Conservation (phyloP, 495 filamentous ascomycete genomes). For the Aspergillus indologenus region DNA sequence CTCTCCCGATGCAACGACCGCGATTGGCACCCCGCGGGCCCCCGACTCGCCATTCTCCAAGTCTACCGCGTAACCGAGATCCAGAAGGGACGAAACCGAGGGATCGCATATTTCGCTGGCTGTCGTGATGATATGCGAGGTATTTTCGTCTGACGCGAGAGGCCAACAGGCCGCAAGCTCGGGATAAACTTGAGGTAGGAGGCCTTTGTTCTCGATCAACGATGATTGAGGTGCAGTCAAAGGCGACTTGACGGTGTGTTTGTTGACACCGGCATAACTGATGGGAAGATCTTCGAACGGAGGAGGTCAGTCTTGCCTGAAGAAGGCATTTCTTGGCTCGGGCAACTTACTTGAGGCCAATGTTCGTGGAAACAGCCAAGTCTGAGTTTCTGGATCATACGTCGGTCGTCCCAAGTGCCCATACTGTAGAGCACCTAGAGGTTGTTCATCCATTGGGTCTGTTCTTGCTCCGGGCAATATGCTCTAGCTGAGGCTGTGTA, state of each 20-base stretch:
- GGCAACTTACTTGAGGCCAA: slow-evolving; percentile 26
- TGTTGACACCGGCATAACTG: slow-evolving; percentile 34
- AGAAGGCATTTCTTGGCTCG: neutral
- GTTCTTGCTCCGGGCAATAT: slow-evolving; percentile 34
- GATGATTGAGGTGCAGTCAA: slow-evolving; percentile 14
- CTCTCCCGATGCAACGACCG: slow-evolving; percentile 41
- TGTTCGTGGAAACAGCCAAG: slow-evolving; percentile 56
- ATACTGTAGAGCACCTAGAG: slow-evolving; percentile 56
- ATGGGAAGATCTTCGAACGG: slow-evolving; percentile 24
- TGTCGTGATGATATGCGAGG: slow-evolving; percentile 30
- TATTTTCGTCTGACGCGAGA: slow-evolving; percentile 28
- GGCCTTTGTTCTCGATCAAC: slow-evolving; percentile 17
- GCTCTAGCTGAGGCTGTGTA: slow-evolving; percentile 22
- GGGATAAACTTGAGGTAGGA: slow-evolving; percentile 32
- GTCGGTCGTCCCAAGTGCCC: slow-evolving; percentile 60
- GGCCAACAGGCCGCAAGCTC: slow-evolving; percentile 38
- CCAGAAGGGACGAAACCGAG: slow-evolving; percentile 37
- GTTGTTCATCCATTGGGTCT: slow-evolving; percentile 61
- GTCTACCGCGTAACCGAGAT: slow-evolving; percentile 41
- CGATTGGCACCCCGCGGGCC: slow-evolving; percentile 39
- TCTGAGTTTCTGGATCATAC: slow-evolving; percentile 50
- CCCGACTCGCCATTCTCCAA: slow-evolving; percentile 26
- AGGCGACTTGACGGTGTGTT: slow-evolving; percentile 28
- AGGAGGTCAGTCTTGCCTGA: slow-evolving; percentile 14
- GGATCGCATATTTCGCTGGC: slow-evolving; percentile 37